Evolutionary conservation across 768 basidiomycete genomes (phyloP).

Genomic region (Termitomyces sp.): DNA sequence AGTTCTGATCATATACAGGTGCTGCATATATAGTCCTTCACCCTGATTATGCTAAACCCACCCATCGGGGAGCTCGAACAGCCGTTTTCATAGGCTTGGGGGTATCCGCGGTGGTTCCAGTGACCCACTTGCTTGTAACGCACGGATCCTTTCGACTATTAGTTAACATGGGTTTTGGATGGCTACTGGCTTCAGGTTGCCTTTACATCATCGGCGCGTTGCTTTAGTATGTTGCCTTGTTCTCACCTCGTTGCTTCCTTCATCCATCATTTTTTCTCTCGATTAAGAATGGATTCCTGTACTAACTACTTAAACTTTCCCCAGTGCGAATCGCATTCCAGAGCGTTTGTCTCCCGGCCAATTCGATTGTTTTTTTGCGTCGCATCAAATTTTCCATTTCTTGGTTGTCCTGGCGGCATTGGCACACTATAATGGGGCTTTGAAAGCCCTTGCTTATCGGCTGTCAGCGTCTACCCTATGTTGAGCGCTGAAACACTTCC

Average conservation of each 20-base stretch:
- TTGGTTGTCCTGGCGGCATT: conserved; percentile 71
- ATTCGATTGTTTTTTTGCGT: conserved; percentile 76
- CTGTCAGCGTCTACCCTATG: conserved; percentile 34
- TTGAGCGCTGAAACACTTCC: background rate
- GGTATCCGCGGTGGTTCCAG: conserved; percentile 60
- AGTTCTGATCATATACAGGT: conserved; percentile 28
- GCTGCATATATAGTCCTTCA: conserved; percentile 73
- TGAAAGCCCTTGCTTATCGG: conserved; percentile 55
- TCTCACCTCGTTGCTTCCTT: conserved; percentile 12
- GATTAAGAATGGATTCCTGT: conserved; percentile 5
- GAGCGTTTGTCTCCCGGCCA: conserved; percentile 69
- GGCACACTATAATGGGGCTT: conserved; percentile 54
- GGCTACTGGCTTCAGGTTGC: conserved; percentile 63
- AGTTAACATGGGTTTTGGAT: conserved; percentile 62
- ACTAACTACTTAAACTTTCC: conserved; percentile 17
- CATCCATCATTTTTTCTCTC: conserved; percentile 12
- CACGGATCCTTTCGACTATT: conserved; percentile 54
- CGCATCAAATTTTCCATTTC: conserved; percentile 89
- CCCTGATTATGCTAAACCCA: conserved; percentile 71
- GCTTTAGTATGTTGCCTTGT: conserved; percentile 60
- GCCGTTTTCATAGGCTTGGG: conserved; percentile 77
- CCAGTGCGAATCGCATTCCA: conserved; percentile 78
- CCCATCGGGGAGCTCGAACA: conserved; percentile 73
- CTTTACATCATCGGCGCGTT: conserved; percentile 78
- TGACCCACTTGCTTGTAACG: conserved; percentile 53